A percentile compares a stretch with the other conserved stretches of the same genome.
Conservation (phyloP, 139 green algal species). For the Marvania coccoides region DNA sequence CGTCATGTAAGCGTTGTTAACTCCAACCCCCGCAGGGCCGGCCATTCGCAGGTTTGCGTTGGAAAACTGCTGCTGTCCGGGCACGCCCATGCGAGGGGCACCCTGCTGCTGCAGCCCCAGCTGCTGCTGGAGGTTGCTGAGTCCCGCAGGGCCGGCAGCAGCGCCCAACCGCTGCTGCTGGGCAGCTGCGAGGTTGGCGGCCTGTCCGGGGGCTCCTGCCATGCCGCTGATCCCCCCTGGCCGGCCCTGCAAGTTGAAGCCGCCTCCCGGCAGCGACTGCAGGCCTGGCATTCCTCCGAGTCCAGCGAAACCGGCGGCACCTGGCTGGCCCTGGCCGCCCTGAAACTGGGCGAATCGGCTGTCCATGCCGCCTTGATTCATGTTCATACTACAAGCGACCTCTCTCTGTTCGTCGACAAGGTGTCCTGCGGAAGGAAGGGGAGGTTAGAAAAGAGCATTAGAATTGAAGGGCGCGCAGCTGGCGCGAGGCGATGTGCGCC, state of each 20-base stretch:
- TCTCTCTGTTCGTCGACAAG: too few relatives aligned
- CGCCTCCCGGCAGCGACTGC: constrained; percentile 6
- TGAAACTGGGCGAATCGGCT: constrained; percentile 16
- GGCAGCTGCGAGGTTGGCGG: neutral
- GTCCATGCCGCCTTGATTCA: constrained; percentile 7
- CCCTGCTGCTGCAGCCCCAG: neutral
- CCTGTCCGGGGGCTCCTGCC: constrained; percentile 2
- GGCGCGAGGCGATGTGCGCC: too few relatives aligned
- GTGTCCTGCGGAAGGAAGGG: too few relatives aligned
- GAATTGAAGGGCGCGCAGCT: too few relatives aligned
- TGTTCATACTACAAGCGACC: constrained; percentile 7
- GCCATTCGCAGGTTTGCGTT: neutral
- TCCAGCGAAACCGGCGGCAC: constrained; percentile 4
- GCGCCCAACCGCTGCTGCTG: constrained; percentile 16
- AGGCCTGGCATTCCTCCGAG: constrained; percentile 25
- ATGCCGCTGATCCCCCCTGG: constrained; percentile 8
- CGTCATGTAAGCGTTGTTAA: neutral
- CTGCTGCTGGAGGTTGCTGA: neutral
- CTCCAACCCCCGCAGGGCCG: neutral
- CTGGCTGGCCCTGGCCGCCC: neutral
- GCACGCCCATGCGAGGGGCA: neutral
- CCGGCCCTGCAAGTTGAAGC: constrained; percentile 22
- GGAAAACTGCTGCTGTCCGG: neutral
- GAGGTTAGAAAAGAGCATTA: too few relatives aligned
- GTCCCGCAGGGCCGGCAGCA: neutral